A percentile compares a stretch with the other conserved stretches of the same genome.
Evolutionary conservation across 176 grass and related monocot genomes (phyloP).

Genomic region (Carex littledalei): DNA sequence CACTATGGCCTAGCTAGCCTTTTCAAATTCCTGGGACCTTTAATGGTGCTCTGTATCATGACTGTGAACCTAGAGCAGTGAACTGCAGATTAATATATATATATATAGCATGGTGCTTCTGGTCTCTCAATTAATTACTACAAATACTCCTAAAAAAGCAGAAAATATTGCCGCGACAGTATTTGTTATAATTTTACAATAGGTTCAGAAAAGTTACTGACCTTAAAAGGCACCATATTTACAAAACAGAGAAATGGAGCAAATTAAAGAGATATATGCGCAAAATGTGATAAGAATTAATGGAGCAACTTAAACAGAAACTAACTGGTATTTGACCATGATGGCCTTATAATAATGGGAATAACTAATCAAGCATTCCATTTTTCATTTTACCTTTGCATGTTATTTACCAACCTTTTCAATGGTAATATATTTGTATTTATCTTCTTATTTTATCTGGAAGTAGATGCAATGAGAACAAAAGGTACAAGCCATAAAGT

Average conservation of each 20-base stretch:
- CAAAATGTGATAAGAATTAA: background rate
- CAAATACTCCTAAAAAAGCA: background rate
- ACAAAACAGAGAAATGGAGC: background rate
- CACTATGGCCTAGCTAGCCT: background rate
- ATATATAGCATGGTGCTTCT: background rate
- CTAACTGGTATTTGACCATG: background rate
- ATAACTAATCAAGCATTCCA: background rate
- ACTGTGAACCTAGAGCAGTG: background rate
- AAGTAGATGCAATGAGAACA: background rate
- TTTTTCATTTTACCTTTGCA: background rate
- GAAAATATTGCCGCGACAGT: background rate
- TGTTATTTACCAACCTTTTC: too few relatives aligned
- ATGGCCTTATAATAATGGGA: background rate
- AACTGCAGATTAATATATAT: background rate
- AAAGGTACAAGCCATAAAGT: background rate
- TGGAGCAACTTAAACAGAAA: background rate
- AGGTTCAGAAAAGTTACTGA: background rate
- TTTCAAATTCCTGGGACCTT: constrained; percentile 13
- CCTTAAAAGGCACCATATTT: background rate
- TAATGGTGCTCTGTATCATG: background rate
- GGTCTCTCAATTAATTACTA: background rate
- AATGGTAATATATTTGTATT: background rate
- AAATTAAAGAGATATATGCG: background rate
- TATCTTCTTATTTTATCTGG: background rate
- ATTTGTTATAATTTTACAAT: background rate